A percentile compares a stretch with the other conserved stretches of the same genome.
Conservation (phyloP, 1,284 basidiomycete species). For the Tylopilus sp. region DNA sequence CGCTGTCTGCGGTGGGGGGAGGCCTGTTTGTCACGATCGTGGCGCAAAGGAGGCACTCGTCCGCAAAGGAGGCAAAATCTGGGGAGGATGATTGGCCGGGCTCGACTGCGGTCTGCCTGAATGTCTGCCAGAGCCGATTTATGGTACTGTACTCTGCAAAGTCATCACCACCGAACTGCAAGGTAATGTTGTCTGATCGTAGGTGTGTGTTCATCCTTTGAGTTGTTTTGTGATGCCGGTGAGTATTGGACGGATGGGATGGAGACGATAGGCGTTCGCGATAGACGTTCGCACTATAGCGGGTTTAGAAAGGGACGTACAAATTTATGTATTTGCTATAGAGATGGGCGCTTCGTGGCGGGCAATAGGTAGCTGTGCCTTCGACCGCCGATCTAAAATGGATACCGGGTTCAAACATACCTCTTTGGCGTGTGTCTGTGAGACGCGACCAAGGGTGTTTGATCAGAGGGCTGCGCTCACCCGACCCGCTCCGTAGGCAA, state of each 20-base stretch:
- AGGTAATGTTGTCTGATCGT: conserved; percentile 13
- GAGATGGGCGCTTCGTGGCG: conserved; percentile 9
- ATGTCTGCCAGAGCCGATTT: conserved; percentile 20
- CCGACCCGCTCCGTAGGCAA: neutral
- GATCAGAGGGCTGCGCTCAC: neutral
- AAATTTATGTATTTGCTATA: conserved; percentile 20
- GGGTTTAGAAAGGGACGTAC: conserved; percentile 9
- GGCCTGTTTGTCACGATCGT: conserved; percentile 10
- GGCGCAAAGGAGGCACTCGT: conserved; percentile 31
- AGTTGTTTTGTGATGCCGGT: no score
- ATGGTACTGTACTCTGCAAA: neutral
- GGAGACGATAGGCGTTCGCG: conserved; percentile 4
- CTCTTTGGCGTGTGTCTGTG: no score
- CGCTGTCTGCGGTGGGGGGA: neutral
- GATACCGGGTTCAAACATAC: neutral
- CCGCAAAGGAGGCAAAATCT: conserved; percentile 22
- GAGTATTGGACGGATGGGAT: no score
- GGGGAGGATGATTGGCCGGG: conserved; percentile 26
- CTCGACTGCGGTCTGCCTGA: conserved; percentile 27
- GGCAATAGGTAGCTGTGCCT: neutral
- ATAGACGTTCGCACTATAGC: conserved; percentile 10
- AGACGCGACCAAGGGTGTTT: neutral
- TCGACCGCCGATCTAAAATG: neutral
- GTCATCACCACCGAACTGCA: conserved; percentile 1
- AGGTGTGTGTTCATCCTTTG: conserved; percentile 13